Percentiles rank a stretch among this genome's conserved stretches.
These are phyloP conservation scores for Monilinia fructicola DNA, from an alignment of 2,329 filamentous ascomycete species.

Conservation along the genomic window DNA sequence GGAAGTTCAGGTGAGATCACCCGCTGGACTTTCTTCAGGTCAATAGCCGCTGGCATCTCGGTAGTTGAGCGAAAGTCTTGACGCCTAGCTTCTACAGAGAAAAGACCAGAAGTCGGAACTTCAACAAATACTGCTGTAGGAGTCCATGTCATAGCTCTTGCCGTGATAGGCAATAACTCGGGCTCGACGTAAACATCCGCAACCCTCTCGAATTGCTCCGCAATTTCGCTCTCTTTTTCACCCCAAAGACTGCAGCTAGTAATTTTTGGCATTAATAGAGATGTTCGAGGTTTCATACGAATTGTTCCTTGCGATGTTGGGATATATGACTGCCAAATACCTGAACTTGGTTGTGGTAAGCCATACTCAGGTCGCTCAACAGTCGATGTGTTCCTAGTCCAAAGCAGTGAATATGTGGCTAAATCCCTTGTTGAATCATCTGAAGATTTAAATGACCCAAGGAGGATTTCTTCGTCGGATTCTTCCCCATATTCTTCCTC, in stretches of 20 bases:
- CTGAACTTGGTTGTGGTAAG: conserved; percentile 33
- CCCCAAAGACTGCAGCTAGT: conserved; percentile 30
- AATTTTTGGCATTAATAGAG: conserved; percentile 25
- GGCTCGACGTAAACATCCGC: background rate
- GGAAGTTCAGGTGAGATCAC: conserved; percentile 20
- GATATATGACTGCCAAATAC: conserved; percentile 32
- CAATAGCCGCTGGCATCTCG: conserved; percentile 30
- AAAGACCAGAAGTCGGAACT: conserved; percentile 29
- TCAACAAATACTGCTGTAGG: conserved; percentile 10
- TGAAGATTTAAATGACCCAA: background rate
- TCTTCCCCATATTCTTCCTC: background rate
- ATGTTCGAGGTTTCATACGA: conserved; percentile 27
- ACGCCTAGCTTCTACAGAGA: conserved; percentile 25
- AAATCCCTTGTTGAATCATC: background rate
- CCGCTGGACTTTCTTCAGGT: conserved; percentile 28
- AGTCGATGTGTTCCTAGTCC: conserved; percentile 15
- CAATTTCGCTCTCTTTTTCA: background rate
- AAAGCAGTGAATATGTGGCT: conserved; percentile 28
- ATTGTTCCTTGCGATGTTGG: conserved; percentile 26
- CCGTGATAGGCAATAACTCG: background rate
- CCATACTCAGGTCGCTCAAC: conserved; percentile 17
- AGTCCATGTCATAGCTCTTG: conserved; percentile 26
- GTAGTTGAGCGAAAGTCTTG: conserved; percentile 29
- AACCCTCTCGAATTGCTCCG: background rate
- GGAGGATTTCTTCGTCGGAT: background rate